A percentile compares a stretch with the other conserved stretches of the same genome.
phyloP scores from a whole-genome alignment of 257 asterid genomes.

The Gentiana dahurica region DNA sequence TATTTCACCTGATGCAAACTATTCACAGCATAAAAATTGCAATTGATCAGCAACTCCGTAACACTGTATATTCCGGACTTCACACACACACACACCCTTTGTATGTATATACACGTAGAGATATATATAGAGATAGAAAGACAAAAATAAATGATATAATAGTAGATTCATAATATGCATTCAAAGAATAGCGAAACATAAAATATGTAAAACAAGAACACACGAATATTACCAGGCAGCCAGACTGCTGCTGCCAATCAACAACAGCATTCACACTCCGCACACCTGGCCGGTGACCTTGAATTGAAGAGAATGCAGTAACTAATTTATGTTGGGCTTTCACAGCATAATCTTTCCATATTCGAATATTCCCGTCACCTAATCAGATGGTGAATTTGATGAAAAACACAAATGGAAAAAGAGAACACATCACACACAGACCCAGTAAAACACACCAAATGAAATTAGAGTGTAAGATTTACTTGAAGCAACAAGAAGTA shows the following conservation, averaged over 20 bases:
- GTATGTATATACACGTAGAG: no score
- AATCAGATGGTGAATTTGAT: background rate
- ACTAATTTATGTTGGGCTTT: constrained; percentile 76
- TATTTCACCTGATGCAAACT: constrained; percentile 84
- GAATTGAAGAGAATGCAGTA: constrained; percentile 85
- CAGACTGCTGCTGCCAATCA: constrained; percentile 99
- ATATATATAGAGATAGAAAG: no score
- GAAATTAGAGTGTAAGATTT: constrained; percentile 15
- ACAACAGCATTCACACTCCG: constrained; percentile 89
- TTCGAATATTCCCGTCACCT: constrained; percentile 91
- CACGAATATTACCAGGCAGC: constrained; percentile 34
- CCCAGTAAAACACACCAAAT: constrained; percentile 4
- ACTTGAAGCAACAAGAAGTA: constrained; percentile 99
- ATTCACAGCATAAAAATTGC: constrained; percentile 12
- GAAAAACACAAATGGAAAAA: no score
- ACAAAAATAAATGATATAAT: no score
- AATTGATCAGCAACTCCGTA: background rate
- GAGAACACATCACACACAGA: no score
- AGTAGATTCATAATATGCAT: no score
- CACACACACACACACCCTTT: no score
- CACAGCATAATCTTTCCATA: constrained; percentile 81
- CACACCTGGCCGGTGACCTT: constrained; percentile 78
- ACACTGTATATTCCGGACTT: background rate
- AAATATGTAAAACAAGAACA: background rate
- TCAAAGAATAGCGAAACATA: background rate